Evolutionary conservation across 257 asterid species (phyloP).

Genomic region (Mentha longifolia): DNA sequence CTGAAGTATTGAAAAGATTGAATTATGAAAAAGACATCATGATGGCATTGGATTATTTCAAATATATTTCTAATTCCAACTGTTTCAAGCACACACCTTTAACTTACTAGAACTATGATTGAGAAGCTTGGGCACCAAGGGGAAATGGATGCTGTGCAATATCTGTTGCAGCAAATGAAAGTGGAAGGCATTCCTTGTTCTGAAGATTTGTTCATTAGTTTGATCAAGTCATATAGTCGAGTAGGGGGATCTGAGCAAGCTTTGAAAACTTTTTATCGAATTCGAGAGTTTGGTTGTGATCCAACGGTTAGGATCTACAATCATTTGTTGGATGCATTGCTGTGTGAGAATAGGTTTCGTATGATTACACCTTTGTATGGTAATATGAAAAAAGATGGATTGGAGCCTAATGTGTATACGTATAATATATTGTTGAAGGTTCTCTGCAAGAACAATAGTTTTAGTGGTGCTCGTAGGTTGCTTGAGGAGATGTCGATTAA

Average conservation of each 20-base stretch:
- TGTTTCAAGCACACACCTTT: conserved; percentile 73
- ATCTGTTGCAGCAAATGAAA: conserved; percentile 88
- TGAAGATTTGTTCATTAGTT: conserved; percentile 63
- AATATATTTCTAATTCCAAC: conserved; percentile 54
- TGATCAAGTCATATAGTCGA: conserved; percentile 62
- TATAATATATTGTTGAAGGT: conserved; percentile 89
- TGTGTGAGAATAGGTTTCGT: conserved; percentile 68
- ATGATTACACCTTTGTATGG: conserved; percentile 75
- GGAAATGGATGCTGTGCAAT: conserved; percentile 76
- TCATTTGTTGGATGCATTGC: conserved; percentile 82
- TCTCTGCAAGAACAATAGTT: conserved; percentile 72
- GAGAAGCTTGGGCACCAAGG: conserved; percentile 62
- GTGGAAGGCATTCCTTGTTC: conserved; percentile 65
- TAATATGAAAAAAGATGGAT: conserved; percentile 85
- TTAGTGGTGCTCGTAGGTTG: conserved; percentile 70
- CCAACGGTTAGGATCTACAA: conserved; percentile 86
- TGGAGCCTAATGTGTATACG: conserved; percentile 86
- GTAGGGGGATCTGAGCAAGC: conserved; percentile 70
- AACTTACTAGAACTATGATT: conserved; percentile 73
- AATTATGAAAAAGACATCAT: conserved; percentile 50
- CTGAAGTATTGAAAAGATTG: conserved; percentile 61
- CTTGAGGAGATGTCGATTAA: conserved; percentile 84
- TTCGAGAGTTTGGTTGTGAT: conserved; percentile 73
- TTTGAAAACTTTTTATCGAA: conserved; percentile 72
- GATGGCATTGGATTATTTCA: conserved; percentile 68